Conservation (phyloP, 441 rosid genomes). For the Euphorbia schlechtendalii region DNA sequence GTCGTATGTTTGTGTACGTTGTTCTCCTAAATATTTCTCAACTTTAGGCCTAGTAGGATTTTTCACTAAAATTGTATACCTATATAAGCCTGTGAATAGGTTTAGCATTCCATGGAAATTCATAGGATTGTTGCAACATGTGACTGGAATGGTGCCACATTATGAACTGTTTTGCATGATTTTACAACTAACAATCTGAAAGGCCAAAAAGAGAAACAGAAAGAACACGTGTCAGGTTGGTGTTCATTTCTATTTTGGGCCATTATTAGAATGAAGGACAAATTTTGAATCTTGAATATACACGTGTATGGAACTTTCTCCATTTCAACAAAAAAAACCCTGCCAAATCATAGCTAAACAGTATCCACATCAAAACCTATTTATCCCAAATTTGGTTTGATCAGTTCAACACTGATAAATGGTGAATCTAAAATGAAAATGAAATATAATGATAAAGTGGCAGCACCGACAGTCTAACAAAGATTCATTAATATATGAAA, state of each 20-base stretch:
- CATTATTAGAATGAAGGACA: not conserved
- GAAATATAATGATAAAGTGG: too few relatives aligned
- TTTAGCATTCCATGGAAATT: too few relatives aligned
- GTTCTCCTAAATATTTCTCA: too few relatives aligned
- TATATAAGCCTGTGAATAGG: too few relatives aligned
- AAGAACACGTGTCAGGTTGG: not conserved
- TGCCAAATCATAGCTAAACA: not conserved
- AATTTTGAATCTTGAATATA: not conserved
- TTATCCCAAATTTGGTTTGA: not conserved
- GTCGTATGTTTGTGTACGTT: too few relatives aligned
- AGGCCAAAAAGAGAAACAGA: not conserved
- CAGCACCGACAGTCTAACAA: too few relatives aligned
- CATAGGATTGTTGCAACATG: too few relatives aligned
- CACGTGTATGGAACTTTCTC: conserved; percentile 1
- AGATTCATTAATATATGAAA: not conserved
- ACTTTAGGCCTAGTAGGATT: too few relatives aligned
- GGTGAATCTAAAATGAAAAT: too few relatives aligned
- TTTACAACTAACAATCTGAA: not conserved
- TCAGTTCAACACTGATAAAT: too few relatives aligned
- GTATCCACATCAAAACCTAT: not conserved
- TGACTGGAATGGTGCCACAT: conserved; percentile 10
- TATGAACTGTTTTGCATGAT: too few relatives aligned
- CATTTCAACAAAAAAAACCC: not conserved
- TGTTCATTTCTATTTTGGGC: not conserved
- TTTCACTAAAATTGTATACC: too few relatives aligned